A percentile compares a stretch with the other conserved stretches of the same genome.
phyloP scores from a whole-genome alignment of 2,329 filamentous ascomycete species.

The Xylaria sp. region DNA sequence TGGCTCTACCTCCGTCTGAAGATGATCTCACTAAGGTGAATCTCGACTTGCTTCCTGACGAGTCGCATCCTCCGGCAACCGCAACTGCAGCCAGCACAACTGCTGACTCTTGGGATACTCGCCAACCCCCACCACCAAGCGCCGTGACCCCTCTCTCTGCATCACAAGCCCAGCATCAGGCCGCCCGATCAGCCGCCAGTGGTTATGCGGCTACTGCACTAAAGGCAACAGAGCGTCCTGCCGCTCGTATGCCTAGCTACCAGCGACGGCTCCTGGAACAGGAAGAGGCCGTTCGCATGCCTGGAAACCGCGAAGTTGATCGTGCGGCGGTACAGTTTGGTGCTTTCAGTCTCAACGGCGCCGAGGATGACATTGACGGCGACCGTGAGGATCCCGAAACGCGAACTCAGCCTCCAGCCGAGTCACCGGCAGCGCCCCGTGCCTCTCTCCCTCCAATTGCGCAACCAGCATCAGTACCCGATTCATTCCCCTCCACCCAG shows the following conservation, averaged over 20 bases:
- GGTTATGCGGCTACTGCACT: slow-evolving; percentile 83
- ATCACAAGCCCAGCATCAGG: slow-evolving; percentile 69
- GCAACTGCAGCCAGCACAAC: slow-evolving; percentile 89
- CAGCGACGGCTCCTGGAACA: slow-evolving; percentile 91
- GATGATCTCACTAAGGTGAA: slow-evolving; percentile 91
- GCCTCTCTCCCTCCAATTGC: slow-evolving; percentile 83
- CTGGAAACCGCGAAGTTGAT: slow-evolving; percentile 93
- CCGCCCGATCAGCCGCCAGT: slow-evolving; percentile 69
- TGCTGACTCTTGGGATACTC: slow-evolving; percentile 84
- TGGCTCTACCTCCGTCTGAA: slow-evolving; percentile 73
- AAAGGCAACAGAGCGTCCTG: slow-evolving; percentile 75
- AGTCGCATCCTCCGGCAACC: slow-evolving; percentile 78
- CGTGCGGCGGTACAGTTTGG: slow-evolving; percentile 95
- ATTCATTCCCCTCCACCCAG: slow-evolving; percentile 62
- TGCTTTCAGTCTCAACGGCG: slow-evolving; percentile 87
- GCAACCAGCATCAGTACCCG: slow-evolving; percentile 64
- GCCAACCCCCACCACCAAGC: slow-evolving; percentile 63
- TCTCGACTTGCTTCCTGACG: slow-evolving; percentile 88
- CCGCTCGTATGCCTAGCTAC: slow-evolving; percentile 78
- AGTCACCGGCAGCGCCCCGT: slow-evolving; percentile 84
- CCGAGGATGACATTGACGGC: slow-evolving; percentile 89
- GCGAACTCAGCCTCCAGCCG: slow-evolving; percentile 88
- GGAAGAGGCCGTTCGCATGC: slow-evolving; percentile 98
- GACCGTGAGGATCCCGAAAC: slow-evolving; percentile 96
- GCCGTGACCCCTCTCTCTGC: slow-evolving; percentile 73